phyloP scores from a whole-genome alignment of 805 yeast species.

The Suhomyces sp. region DNA sequence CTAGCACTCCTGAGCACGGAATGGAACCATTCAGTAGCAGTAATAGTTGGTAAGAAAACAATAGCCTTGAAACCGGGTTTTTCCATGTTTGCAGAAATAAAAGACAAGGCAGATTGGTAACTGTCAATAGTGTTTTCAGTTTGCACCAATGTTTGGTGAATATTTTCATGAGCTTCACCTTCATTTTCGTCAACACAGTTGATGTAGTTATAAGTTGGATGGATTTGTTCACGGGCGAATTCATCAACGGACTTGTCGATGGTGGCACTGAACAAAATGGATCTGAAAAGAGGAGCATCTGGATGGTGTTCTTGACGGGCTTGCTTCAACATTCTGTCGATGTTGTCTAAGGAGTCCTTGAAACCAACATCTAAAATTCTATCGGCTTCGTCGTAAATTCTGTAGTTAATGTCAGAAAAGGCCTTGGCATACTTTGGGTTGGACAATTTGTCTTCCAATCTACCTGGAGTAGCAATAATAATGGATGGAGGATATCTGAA shows the following conservation, averaged over 20 bases:
- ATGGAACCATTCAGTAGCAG: conserved; percentile 59
- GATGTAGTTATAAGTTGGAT: conserved; percentile 53
- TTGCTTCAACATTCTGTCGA: conserved; percentile 49
- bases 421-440: conserved; percentile 44
- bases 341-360: conserved; percentile 58
- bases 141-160: conserved; percentile 62
- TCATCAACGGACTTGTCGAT: conserved; percentile 64
- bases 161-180: conserved; percentile 73
- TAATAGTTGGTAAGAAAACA: conserved; percentile 78
- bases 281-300: conserved; percentile 45
- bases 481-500: conserved; percentile 50
- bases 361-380: conserved; percentile 81
- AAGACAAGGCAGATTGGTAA: conserved; percentile 55
- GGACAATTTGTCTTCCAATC: conserved; percentile 62
- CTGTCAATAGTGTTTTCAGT: conserved; percentile 58
- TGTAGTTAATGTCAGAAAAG: conserved; percentile 56
- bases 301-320: conserved; percentile 23
- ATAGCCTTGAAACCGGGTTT: conserved; percentile 65
- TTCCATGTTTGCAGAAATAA: conserved; percentile 42
- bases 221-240: conserved; percentile 62
- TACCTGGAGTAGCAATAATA: conserved; percentile 87
- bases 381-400: conserved; percentile 91
- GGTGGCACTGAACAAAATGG: conserved; percentile 86
- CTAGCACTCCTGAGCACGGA: conserved; percentile 30
- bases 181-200: conserved; percentile 75